These are phyloP conservation scores for Candolleomyces eurysporus DNA, from an alignment of 768 basidiomycete genomes.

Conservation along the genomic window DNA sequence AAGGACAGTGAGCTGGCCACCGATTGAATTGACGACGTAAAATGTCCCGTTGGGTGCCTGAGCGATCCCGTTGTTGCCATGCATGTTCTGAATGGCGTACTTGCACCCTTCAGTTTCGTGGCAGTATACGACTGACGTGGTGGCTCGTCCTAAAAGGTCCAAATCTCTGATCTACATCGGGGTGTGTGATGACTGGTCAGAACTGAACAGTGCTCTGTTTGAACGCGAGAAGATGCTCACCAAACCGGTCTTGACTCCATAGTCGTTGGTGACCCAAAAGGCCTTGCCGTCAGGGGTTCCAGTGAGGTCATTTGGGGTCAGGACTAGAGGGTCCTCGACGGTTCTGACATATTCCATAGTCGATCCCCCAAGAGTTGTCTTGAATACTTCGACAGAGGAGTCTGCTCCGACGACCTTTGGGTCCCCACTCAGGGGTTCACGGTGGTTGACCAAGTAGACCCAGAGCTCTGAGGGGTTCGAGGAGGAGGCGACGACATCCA, in stretches of 20 bases:
- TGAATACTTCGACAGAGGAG: constrained; percentile 70
- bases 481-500: constrained; percentile 62
- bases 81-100: constrained; percentile 48
- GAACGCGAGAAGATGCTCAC: constrained; percentile 33
- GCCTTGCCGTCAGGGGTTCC: constrained; percentile 61
- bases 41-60: constrained; percentile 57
- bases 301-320: constrained; percentile 72
- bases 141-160: constrained; percentile 31
- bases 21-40: constrained; percentile 52
- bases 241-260: constrained; percentile 48
- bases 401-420: constrained; percentile 58
- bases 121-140: constrained; percentile 63
- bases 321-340: constrained; percentile 50
- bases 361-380: constrained; percentile 42
- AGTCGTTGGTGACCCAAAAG: constrained; percentile 73
- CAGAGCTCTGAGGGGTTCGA: constrained; percentile 49
- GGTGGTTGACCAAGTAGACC: constrained; percentile 73
- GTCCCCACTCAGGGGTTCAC: constrained; percentile 41
- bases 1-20: constrained; percentile 49
- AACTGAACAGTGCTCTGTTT: background rate
- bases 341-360: constrained; percentile 55
- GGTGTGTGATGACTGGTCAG: background rate
- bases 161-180: constrained; percentile 21
- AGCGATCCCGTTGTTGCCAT: constrained; percentile 61
- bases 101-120: constrained; percentile 60